phyloP scores from a whole-genome alignment of 306 rosid species.

The Lablab purpureus region DNA sequence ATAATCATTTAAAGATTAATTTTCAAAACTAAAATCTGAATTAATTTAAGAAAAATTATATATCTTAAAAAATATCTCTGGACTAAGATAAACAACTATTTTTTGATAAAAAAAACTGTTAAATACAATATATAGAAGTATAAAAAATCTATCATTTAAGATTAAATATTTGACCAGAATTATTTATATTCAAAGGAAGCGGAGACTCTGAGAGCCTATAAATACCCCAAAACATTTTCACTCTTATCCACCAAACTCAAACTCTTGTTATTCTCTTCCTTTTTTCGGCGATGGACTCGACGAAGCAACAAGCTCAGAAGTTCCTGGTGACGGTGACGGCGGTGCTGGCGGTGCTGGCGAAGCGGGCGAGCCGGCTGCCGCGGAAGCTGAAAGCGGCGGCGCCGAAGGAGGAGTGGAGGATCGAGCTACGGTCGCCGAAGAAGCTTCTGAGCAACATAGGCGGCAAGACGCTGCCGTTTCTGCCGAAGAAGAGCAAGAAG shows the following conservation, averaged over 20 bases:
- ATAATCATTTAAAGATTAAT: neutral
- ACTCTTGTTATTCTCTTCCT: neutral
- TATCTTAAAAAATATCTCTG: neutral
- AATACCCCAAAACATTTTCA: constrained; percentile 7
- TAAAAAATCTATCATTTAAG: neutral
- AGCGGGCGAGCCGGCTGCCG: constrained; percentile 57
- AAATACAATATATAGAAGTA: neutral
- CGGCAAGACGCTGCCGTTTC: constrained; percentile 55
- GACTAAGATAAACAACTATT: neutral
- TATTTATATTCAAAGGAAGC: neutral
- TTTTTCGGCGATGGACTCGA: neutral
- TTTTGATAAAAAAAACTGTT: neutral
- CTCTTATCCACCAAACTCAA: neutral
- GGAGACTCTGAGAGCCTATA: constrained; percentile 30
- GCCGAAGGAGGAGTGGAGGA: neutral
- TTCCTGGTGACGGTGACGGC: constrained; percentile 49
- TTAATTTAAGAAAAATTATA: neutral
- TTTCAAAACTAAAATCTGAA: neutral
- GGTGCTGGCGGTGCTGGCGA: constrained; percentile 51
- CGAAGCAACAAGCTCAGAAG: constrained; percentile 31
- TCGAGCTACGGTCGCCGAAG: constrained; percentile 47
- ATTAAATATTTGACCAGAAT: neutral
- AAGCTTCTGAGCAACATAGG: constrained; percentile 60
- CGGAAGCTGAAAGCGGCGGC: constrained; percentile 49
- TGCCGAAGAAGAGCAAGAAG: constrained; percentile 34